Evolutionary conservation across 306 rosid species (phyloP), one percentile per base, ranked within the genome.

Genomic region (Crataegus laevigata): DNA sequence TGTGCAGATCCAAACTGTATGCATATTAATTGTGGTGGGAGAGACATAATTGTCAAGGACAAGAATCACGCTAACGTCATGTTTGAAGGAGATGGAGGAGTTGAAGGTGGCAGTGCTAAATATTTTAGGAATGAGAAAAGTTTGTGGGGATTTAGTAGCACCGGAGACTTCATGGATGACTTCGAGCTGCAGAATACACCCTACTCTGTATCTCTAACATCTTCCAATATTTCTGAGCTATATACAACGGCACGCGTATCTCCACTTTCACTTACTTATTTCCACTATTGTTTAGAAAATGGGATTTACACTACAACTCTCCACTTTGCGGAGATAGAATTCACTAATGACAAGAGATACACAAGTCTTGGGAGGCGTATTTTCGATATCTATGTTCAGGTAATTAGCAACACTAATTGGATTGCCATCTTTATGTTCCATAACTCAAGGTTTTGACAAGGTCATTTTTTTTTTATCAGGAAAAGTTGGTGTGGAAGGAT

Each of bases 301-400:
- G 93, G 96, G 68, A 73, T 80, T 83, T 91, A 88, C 69, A 78
- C 80, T 29, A 77, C 88, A 28, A 85, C 65, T 69, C 88, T 91
- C 71, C 91, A 87, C 86, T 90, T 90, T 60, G 86, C 88, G 3
- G 96, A 90, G 85, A 75, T 90, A 79, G 79, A 75, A 75, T 90
- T 87, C 69, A 83, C 91, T 22, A 83, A 84, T 77, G 88, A 85
- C 62, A 25, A 72, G 70, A 74, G 86, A 36, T 85, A 80, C 71
- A 51, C 17, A 5, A 85, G 83, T 61, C 88, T 90, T n/a, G 89
- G 93, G 81, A 76, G 78, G 84, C 93, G 87, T 55, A 47, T 83
- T 50, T 90, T 90, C 67, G 84, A 90, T 76, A 81, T 88, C 76
- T 88, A 88, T 74, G 74, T 90, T 63, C 93, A 90, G 96, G 96